Base-by-base conservation (phyloP, 495 filamentous ascomycete species). In the Penicillium diatomitis region DNA sequence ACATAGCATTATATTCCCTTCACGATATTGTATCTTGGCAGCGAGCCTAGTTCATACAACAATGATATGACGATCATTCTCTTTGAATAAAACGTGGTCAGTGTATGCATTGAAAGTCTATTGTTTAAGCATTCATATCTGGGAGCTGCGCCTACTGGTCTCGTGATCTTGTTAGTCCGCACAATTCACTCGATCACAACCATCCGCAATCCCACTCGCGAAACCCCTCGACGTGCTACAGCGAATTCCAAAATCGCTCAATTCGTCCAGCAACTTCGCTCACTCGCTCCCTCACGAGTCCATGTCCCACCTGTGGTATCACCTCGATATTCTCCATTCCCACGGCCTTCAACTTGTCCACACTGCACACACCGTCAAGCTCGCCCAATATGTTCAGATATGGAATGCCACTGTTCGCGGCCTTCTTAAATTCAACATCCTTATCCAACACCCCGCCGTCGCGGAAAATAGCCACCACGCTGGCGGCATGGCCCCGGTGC, bases 401-500 rank as follows among this genome's bases (percentile, higher is more conserved):
- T 10, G 39, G 47, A 20, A 72, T 53, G 1, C 53, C 54, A 37
- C 40, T 56, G 28, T 48, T 43, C 12, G 61, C 65, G 34, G 66
- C 64, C 39, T 53, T 45, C 1, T 42, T 48, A 56, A 74, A 76
- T 10, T 54, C 53, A 20, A 56, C 61, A 56, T 73, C 62, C 28
- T 45, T 56, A 57, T 71, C 72, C 33, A 68, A 48, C 12, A 70
- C 56, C 0, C 67, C 67, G 4, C 66, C 71, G 51, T 75, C 68
- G 44, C 67, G 60, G 9, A 71, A 63, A 32, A 74, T 63, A 27
- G 53, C 67, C 41, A 72, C 56, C 8, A 77, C 66, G 48, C 69
- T 73, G 8, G 68, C 60, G 11, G 49, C 8, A 51, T 75, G 66
- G 0, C 74, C 74, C 4, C 48, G 31, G 59, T 77, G 74, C 32